phyloP scores from a whole-genome alignment of 345 rosid species.

The Bretschneidera sinensis region DNA sequence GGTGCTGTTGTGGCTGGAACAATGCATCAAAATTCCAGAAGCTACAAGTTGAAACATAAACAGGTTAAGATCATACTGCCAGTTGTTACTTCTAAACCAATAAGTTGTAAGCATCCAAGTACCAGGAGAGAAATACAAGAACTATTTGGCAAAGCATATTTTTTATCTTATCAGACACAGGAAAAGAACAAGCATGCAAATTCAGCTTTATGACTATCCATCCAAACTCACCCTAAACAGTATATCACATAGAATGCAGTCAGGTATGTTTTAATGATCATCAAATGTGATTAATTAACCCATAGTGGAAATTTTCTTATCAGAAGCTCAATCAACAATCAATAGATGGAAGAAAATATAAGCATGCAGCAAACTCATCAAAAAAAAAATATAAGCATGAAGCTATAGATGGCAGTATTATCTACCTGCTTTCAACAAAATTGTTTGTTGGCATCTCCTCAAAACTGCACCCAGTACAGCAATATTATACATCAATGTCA shows the following conservation, averaged over 20 bases:
- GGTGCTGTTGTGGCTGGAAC: conserved; percentile 98
- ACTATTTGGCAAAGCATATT: background rate
- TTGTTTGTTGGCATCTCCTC: conserved; percentile 98
- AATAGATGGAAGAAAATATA: conserved; percentile 6
- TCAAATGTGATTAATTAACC: background rate
- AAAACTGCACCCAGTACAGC: conserved; percentile 48
- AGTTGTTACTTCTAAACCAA: background rate
- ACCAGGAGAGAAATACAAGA: background rate
- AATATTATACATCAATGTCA: conserved; percentile 13
- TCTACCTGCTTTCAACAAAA: conserved; percentile 90
- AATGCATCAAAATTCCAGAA: conserved; percentile 98
- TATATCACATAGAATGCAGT: background rate
- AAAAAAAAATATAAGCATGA: too few relatives aligned
- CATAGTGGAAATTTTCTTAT: too few relatives aligned
- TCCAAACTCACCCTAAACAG: background rate
- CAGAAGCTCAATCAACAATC: conserved; percentile 13
- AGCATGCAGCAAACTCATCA: too few relatives aligned
- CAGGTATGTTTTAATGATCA: background rate
- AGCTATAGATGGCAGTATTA: conserved; percentile 11
- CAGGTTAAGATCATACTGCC: background rate
- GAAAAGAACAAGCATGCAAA: conserved; percentile 6
- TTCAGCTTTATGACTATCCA: background rate
- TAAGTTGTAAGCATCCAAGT: background rate
- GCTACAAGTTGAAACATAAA: conserved; percentile 38
- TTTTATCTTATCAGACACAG: background rate